Conservation (phyloP, 108 stramenopile species). For the Aurantiochytrium sp. region DNA sequence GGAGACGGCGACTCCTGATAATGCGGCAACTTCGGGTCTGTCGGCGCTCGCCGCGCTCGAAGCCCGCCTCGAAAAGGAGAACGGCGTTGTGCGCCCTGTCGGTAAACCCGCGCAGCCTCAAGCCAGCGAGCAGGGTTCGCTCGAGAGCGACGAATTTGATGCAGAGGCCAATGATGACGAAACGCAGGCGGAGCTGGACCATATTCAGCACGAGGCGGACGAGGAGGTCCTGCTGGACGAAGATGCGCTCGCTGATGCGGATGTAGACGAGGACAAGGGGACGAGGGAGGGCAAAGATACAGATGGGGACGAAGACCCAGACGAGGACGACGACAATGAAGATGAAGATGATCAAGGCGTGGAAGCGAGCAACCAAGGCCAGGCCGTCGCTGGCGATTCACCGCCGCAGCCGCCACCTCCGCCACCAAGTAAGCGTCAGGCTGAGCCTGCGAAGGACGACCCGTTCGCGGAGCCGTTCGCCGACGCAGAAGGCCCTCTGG, state of each 20-base stretch:
- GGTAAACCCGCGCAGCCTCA: no score
- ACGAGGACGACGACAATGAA: not conserved
- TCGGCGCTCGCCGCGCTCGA: not conserved
- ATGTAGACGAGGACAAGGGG: not conserved
- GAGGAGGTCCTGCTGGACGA: not conserved
- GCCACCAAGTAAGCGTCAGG: not conserved
- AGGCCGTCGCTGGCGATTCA: not conserved
- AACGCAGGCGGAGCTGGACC: not conserved
- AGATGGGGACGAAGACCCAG: not conserved
- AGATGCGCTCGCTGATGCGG: not conserved
- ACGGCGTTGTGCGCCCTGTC: not conserved
- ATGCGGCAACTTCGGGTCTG: not conserved
- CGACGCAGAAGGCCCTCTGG: not conserved
- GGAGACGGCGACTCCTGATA: no score
- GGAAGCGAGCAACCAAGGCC: not conserved
- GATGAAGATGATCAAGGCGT: not conserved
- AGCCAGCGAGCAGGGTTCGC: no score
- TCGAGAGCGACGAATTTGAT: no score
- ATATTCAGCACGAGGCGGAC: not conserved
- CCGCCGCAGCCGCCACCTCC: not conserved
- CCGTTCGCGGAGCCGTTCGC: not conserved
- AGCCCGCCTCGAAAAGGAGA: not conserved
- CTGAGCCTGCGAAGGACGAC: not conserved
- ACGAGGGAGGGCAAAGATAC: not conserved
- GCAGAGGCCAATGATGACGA: not conserved